Conservation (phyloP, 352 stramenopile genomes). For the Phytophthora europaea region DNA sequence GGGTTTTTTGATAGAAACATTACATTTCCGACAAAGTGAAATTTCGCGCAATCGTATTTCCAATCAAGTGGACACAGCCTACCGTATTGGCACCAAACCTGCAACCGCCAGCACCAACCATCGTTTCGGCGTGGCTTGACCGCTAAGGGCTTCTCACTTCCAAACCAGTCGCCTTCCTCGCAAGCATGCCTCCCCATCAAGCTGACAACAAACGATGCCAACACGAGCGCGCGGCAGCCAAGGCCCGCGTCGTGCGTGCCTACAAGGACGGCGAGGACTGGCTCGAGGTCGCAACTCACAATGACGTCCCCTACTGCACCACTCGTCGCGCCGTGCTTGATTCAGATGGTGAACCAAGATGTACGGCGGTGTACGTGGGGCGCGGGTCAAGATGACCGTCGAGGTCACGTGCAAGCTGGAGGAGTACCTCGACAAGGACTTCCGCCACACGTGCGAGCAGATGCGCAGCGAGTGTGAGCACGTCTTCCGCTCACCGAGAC, state of each 20-base stretch:
- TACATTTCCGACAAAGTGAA: too few species aligned
- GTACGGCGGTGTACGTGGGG: neutral
- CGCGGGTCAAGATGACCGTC: neutral
- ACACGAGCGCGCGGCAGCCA: neutral
- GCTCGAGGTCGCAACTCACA: constrained; percentile 3
- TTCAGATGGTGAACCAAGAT: neutral
- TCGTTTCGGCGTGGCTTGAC: neutral
- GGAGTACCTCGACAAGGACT: too few species aligned
- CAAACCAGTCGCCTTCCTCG: neutral
- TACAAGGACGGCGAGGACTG: neutral
- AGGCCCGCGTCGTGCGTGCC: neutral
- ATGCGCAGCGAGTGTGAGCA: constrained; percentile 4
- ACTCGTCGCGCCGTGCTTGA: constrained; percentile 5
- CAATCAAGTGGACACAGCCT: too few species aligned
- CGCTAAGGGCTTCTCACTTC: neutral
- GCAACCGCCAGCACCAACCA: neutral
- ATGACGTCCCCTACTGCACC: constrained; percentile 12
- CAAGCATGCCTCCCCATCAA: neutral
- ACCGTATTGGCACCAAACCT: neutral
- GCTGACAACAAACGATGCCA: neutral
- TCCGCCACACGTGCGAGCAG: too few species aligned
- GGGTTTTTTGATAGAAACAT: too few species aligned
- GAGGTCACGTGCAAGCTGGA: too few species aligned
- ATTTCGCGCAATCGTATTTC: too few species aligned
- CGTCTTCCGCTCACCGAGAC: constrained; percentile 3